Evolutionary conservation across 1,139 yeast genomes (phyloP), one percentile per base, ranked within the genome.

Genomic region (Saccharomyces hybrid): DNA sequence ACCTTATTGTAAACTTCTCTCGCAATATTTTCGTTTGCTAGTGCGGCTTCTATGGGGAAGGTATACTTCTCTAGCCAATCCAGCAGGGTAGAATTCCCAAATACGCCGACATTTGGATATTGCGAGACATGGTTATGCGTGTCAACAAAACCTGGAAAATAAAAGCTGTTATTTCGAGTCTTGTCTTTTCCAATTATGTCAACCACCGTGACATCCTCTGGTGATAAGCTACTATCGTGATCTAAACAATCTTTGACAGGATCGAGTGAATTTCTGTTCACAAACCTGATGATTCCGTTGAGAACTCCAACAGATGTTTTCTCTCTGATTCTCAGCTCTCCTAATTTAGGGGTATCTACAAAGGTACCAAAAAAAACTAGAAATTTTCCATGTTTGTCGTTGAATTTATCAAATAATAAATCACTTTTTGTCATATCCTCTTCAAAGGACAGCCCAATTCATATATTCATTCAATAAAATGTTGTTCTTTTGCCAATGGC

Each of bases 41-140:
- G 71, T 2, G 82, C 76, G 11, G 85, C 75, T 68, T 93, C 99
- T 55, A 91, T 70, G 0, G 96, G 96, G 74, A 91, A 93, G 0
- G 99, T 93, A 68, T 88, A 90, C 25, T 79, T 81, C 41, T 82
- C 79, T 51, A 93, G 76, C 99, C 99, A 93, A 59, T 91, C 95
- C 53, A 93, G 75, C 52, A 93, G 75, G 1, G 96, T 95, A 1
- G 88, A 76, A 58, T 85, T 88, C 49, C 96, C 90, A 57, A 95
- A 95, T 46, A 93, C 82, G 1, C 98, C 98, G 51, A 82, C 78
- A 69, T 93, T 93, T n/a, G 98, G 97, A 68, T 83, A 93, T 71
- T 93, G 99, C 4, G 98, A 86, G 0, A 98, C 97, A 69, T 93
- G 99, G 57, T 90, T 89, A 67, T 93, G 99, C 1, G 98, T 90